Evolutionary conservation across 495 filamentous ascomycete species (phyloP), one percentile per base, ranked within the genome.

Genomic region (Elaphomyces granulatus): DNA sequence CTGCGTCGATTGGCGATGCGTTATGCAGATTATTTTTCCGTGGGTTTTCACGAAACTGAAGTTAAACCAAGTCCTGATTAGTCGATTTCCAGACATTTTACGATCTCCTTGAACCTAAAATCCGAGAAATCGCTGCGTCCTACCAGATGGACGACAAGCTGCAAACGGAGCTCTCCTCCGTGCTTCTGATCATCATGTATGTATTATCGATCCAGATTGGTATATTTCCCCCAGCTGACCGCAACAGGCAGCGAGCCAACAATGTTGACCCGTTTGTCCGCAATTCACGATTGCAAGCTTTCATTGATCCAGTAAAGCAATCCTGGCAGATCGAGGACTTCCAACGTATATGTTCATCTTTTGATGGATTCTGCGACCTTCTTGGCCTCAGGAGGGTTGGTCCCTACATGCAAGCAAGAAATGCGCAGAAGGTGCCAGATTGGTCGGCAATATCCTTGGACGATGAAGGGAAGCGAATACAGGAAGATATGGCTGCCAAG

Each of bases 161-260:
- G 56, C 68, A 57, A 68, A 84, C 64, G 72, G 80, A 65, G 75
- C 78, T 49, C 75, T 94, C 56, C 8, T 70, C 69, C 1, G 56
- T 71, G 14, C 65, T 99, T 2, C 87, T 96, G 44, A 92, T 90
- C 9, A 94, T 99, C 46, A 78, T 88, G 81, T 82, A 70, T 55
- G 60, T 4, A 17, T 9, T 28, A 12, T 12, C 6, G 10, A 17
- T 20, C 19, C 23, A 12, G 18, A 16, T 42, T 35, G 38, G 36
- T 15, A 17, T 20, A 35, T n/a, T 12, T 10, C 20, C 15, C 20
- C 31, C 32, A 19, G 47, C 37, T 54, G 18, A 53, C 51, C 37
- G 45, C 40, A 15, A 1, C 44, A 80, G 76, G 38, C 90, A 95
- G 60, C 86, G 90, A 19, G 75, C 83, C 28, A 78, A 68, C 35